Base-by-base conservation (phyloP, 179 eudicot species). In the Actinidia polygama region DNA sequence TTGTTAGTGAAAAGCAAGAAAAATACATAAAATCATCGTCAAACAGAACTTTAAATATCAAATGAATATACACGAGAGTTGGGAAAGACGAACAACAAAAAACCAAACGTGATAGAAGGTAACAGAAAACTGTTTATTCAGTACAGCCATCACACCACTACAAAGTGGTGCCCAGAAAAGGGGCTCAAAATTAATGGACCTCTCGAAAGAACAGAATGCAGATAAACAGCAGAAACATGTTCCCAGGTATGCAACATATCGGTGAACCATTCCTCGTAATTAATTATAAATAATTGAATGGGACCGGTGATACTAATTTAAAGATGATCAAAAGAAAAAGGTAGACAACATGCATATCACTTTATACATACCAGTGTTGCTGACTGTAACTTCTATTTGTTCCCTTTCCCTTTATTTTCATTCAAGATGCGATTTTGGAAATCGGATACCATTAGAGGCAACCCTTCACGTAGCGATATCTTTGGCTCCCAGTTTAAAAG, bases 401-500 rank as follows among this genome's bases (percentile, higher is more conserved):
- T 86, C n/a, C 91, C 92, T 83, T 91, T 91, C 10, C 94, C 94
- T 88, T 91, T 92, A 66, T 89, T 92, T 82, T 89, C 95, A 19
- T 90, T 93, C 84, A 93, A 84, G 77, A 93, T 90, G 73, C 97
- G 94, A 80, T 93, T 88, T 72, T 88, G 83, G 77, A 93, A 93
- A 88, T 93, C 94, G 68, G 87, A 46, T 50, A 92, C 94, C 97
- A 93, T 93, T 15, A 79, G 90, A 50, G 97, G 97, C 78, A 93
- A 89, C n/a, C 97, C 97, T 9, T 93, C 92, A 47, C 90, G 87
- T 53, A 93, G 83, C 26, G 97, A 82, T 50, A 93, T 79, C 80
- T 89, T 93, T 9, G 97, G 97, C 84, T 93, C 94, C 97, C 97
- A 93, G 88, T 93, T 89, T 72, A 93, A 86, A 44, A 93, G 88